Evolutionary conservation across 2,329 filamentous ascomycete species (phyloP), one percentile per base, ranked within the genome.

Genomic region (Xylogone sp.): DNA sequence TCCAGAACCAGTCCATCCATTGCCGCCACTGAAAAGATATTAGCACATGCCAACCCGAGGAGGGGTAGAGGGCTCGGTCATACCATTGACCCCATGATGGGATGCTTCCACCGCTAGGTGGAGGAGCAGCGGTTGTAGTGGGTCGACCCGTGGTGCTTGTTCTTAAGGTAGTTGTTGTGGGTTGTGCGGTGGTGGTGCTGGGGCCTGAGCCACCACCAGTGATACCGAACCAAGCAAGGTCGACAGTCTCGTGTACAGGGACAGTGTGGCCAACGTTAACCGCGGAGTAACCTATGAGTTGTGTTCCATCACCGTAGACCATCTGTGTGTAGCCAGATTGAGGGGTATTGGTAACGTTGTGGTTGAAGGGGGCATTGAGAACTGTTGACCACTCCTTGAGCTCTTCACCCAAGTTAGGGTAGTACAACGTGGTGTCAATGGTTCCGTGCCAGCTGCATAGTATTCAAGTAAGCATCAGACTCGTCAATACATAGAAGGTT

Each of bases 351-450:
- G 63, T 58, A 44, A 57, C 53, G 19, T 65, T 63, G 45, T 58
- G 58, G 2, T 56, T 59, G 27, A 63, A 64, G 13, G 55, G n/a
- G 27, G 18, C 47, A 9, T 49, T 45, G 34, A 74, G 66, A 6
- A 81, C 75, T 43, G 72, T 69, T 16, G 70, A 70, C 74, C 73
- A 76, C 56, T 76, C 68, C 62, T 75, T 75, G 50, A 76, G 56
- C 16, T 68, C 67, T 59, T 75, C 72, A 49, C 64, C 62, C 55
- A 69, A 69, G 59, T 73, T 71, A 24, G 68, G 62, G 29, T 68
- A 69, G 39, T 62, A 62, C 27, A 75, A 67, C 2, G 63, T 69
- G 56, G 52, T 62, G 55, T 76, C 71, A 9, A 66, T 59, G 12
- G 68, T 63, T 27, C 69, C 68, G 61, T 71, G 69, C 61, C 66